phyloP scores from a whole-genome alignment of 495 filamentous ascomycete genomes.

The Symbiotaphrina buchneri region DNA sequence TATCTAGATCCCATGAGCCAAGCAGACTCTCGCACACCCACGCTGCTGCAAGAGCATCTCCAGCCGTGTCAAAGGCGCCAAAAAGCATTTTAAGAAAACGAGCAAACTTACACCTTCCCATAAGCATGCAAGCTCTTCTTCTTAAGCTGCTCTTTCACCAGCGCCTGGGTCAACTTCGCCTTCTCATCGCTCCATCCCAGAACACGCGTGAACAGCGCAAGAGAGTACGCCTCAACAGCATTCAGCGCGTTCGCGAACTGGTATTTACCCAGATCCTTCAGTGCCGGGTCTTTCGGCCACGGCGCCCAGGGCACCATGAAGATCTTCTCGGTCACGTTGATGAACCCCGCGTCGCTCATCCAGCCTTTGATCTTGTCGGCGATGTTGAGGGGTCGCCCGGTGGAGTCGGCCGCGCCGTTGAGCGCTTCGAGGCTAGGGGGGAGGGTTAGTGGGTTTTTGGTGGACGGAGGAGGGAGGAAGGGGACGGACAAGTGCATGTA shows the following conservation, averaged over 20 bases:
- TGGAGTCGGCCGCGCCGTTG: neutral
- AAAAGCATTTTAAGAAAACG: neutral
- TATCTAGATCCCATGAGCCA: neutral
- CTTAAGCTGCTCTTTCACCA: constrained; percentile 27
- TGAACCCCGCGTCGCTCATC: constrained; percentile 29
- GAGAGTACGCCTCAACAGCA: constrained; percentile 4
- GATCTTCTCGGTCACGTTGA: constrained; percentile 19
- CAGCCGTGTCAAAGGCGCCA: no score
- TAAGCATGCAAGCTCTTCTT: neutral
- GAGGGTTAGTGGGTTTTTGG: no score
- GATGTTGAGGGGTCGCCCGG: neutral
- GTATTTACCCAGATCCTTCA: constrained; percentile 3
- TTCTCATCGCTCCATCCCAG: constrained; percentile 12
- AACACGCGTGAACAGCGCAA: constrained; percentile 7
- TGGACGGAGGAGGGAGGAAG: no score
- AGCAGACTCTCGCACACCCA: no score
- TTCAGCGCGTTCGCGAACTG: constrained; percentile 18
- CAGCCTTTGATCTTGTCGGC: constrained; percentile 12
- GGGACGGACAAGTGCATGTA: no score
- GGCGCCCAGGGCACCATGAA: constrained; percentile 2
- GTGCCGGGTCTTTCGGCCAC: constrained; percentile 3
- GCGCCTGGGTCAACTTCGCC: constrained; percentile 12
- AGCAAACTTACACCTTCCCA: neutral
- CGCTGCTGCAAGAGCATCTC: no score
- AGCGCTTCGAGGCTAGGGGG: no score